These are phyloP conservation scores for Fusarium oxysporum DNA, from an alignment of 2,329 filamentous ascomycete genomes.

Conservation along the genomic window DNA sequence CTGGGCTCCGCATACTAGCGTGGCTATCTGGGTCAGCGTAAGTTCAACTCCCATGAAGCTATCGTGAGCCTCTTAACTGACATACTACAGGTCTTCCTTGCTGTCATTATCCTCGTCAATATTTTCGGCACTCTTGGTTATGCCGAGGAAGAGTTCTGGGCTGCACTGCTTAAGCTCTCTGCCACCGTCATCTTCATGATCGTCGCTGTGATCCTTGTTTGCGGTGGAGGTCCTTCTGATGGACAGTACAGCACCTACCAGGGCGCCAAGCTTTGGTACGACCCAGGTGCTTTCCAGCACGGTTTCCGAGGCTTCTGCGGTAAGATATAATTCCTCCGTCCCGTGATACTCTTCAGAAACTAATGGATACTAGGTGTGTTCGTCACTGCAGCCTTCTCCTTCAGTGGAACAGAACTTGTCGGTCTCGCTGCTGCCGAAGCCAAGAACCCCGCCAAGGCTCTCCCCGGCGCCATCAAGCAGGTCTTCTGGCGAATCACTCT, in stretches of 20 bases:
- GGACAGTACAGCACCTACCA: conserved; percentile 60
- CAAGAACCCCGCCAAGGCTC: conserved; percentile 74
- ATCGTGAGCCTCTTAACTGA: background rate
- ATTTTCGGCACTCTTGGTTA: conserved; percentile 68
- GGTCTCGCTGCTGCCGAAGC: conserved; percentile 80
- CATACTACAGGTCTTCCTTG: conserved; percentile 59
- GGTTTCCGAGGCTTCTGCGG: conserved; percentile 81
- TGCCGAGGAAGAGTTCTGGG: conserved; percentile 70
- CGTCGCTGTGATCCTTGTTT: conserved; percentile 67
- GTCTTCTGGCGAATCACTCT: conserved; percentile 70
- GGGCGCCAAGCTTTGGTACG: conserved; percentile 62
- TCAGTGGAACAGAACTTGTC: conserved; percentile 80
- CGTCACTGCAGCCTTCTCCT: conserved; percentile 79
- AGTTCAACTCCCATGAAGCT: background rate
- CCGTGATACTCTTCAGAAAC: rapidly evolving
- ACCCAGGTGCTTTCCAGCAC: conserved; percentile 71
- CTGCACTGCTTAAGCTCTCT: conserved; percentile 66
- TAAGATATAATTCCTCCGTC: conserved; percentile 48
- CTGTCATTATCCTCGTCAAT: conserved; percentile 64
- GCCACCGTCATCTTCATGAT: conserved; percentile 74
- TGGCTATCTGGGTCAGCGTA: conserved; percentile 65
- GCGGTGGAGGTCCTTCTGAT: conserved; percentile 67
- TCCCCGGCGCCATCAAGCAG: conserved; percentile 88
- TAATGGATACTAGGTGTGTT: conserved; percentile 35
- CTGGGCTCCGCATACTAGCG: conserved; percentile 58